Evolutionary conservation across 2,329 filamentous ascomycete genomes (phyloP).

Genomic region (Colletotrichum sojae): DNA sequence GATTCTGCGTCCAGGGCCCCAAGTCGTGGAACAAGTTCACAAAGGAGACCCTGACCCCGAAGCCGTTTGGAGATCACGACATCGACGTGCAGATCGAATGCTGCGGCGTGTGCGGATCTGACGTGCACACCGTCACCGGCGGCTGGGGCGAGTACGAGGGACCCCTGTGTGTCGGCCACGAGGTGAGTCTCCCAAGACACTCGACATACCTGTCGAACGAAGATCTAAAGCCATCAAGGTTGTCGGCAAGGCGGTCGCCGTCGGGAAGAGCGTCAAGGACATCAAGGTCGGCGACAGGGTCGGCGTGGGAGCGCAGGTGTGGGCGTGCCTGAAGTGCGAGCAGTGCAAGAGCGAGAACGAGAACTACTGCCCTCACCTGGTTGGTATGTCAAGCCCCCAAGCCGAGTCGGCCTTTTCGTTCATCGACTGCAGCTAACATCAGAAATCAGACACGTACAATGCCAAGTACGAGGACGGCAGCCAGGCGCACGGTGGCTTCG

Average conservation of each 20-base stretch:
- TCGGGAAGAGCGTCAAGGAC: constrained; percentile 60
- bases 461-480: constrained; percentile 70
- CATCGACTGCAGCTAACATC: neutral
- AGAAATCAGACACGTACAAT: constrained; percentile 67
- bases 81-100: constrained; percentile 79
- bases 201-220: neutral
- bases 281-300: constrained; percentile 76
- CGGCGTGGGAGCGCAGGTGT: constrained; percentile 73
- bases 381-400: constrained; percentile 48
- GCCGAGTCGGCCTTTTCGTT: rapidly evolving
- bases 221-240: constrained; percentile 50
- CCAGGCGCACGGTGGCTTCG: constrained; percentile 75
- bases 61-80: constrained; percentile 52
- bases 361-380: constrained; percentile 63
- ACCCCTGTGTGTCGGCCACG: constrained; percentile 70
- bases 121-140: constrained; percentile 71
- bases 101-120: constrained; percentile 75
- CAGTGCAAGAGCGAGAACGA: constrained; percentile 64
- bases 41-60: constrained; percentile 54
- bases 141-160: constrained; percentile 66
- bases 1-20: constrained; percentile 59
- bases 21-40: constrained; percentile 59
- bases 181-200: constrained; percentile 47
- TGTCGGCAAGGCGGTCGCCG: constrained; percentile 66
- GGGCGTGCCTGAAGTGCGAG: constrained; percentile 67